Base-by-base conservation (phyloP, 306 rosid species). In the Lathyrus tuberosus region DNA sequence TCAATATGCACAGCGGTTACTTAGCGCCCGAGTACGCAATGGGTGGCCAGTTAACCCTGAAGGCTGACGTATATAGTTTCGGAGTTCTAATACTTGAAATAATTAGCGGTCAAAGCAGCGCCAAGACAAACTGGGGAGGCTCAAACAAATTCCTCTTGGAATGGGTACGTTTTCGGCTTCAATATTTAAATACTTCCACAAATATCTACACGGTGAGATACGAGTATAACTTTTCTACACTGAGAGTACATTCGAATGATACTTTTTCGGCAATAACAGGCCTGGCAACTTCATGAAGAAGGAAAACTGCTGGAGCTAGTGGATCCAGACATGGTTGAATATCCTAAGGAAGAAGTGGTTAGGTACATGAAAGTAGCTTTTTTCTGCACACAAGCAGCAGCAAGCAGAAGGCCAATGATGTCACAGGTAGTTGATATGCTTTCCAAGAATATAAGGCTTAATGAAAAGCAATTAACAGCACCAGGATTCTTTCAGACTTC, bases 21-120 rank as follows among this genome's bases (percentile, higher is more conserved):
- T 84, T 95, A 78, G 99, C 99, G 17, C 99, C 99, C 2, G 99
- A 95, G 52, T 95, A 95, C 81, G 97, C 96, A 26, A 70, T 95
- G 70, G 99, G 95, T 31, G 99, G 99, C 49, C 97, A 84, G 79
- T 75, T 95, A 79, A 95, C 99, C 60, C 10, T 82, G 86, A 95
- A 83, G 82, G 99, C 99, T 12, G 97, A 95, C 65, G 89, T 95
- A 12, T 95, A 95, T 82, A 95, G 99, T 76, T 95, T 91, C 62
- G 99, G 99, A 5, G 83, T 95, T 72, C 95, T 95, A 62, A 10
- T 87, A 70, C 96, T 95, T 66, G 99, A 91, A 86, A 80, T 84
- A 60, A 54, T 95, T 17, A 76, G 95, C 48, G 96, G 96, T 77
- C 85, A 74, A 80, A 72, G 89, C 88, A 89, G 95, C 73, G 84